phyloP scores from a whole-genome alignment of 2,329 filamentous ascomycete genomes.

The Fusarium torreyae region DNA sequence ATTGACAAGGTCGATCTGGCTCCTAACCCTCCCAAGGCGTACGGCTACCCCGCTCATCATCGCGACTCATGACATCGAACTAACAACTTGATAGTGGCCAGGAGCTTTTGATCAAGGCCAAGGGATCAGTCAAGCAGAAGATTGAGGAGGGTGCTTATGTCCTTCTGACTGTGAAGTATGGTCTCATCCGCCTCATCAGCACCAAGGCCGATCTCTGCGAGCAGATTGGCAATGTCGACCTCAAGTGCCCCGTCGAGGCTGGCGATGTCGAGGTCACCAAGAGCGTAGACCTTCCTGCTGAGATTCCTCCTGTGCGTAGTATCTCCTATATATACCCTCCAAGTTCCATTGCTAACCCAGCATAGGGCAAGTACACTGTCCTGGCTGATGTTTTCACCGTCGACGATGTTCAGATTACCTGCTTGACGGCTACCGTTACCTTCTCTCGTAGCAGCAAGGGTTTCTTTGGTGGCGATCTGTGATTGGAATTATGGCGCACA shows the following conservation, averaged over 20 bases:
- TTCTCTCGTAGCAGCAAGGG: slow-evolving; percentile 65
- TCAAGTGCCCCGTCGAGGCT: slow-evolving; percentile 89
- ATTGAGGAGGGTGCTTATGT: slow-evolving; percentile 87
- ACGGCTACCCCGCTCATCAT: slow-evolving; percentile 59
- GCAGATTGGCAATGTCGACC: slow-evolving; percentile 87
- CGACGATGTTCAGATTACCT: slow-evolving; percentile 84
- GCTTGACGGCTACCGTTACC: slow-evolving; percentile 81
- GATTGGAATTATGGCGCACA: slow-evolving; percentile 38
- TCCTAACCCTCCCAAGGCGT: slow-evolving; percentile 92
- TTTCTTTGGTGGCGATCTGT: slow-evolving; percentile 61
- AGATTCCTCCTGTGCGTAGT: slow-evolving; percentile 88
- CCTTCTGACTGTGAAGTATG: slow-evolving; percentile 90
- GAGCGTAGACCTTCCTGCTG: slow-evolving; percentile 84
- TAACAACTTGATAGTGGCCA: slow-evolving; percentile 73
- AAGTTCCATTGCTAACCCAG: slow-evolving; percentile 40
- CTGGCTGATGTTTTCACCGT: slow-evolving; percentile 85
- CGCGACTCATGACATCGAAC: slow-evolving; percentile 23
- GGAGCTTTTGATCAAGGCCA: slow-evolving; percentile 83
- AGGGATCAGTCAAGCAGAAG: slow-evolving; percentile 79
- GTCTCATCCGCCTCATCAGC: slow-evolving; percentile 89
- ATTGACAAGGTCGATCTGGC: slow-evolving; percentile 85
- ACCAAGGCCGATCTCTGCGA: slow-evolving; percentile 89
- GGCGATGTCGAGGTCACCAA: slow-evolving; percentile 83
- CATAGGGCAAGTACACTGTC: slow-evolving; percentile 90
- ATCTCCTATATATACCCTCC: not conserved